Base-by-base conservation (phyloP, 1,139 yeast species). In the Diutina siamensis region DNA sequence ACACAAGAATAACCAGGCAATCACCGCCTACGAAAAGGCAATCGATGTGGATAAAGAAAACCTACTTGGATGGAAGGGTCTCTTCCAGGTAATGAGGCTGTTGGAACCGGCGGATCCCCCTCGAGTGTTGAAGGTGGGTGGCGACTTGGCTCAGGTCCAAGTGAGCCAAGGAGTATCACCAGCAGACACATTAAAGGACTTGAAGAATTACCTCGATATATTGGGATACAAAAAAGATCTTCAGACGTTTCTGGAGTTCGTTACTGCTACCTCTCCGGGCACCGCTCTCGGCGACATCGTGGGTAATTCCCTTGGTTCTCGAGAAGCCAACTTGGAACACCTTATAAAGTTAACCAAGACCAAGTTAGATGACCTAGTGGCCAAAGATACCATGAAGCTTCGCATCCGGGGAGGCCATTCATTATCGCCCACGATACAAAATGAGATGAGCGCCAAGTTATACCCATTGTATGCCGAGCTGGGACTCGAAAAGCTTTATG, bases 21-120 rank as follows among this genome's bases (percentile, higher is more conserved):
- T 66, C 2, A 55, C 57, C 2, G 64, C 78, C 1, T 85, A 83
- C 53, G 54, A 59, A 27, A 61, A 59, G 40, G 96, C 96, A 0
- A 72, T 77, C 2, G 56, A 61, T 3, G 46, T 81, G 1, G 77
- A 82, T 33, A 76, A 80, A 0, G 64, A 66, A 1, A 77, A 80
- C 47, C 51, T 78, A 1, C 59, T 75, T 25, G 94, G 92, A 0
- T 88, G 94, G 95, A 87, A 85, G 57, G 97, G 97, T 0, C 69
- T 81, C 50, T 63, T 78, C 50, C 59, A 52, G 59, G 61, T 47
- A 50, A 59, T 47, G 31, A 66, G 63, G 3, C 42, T 38, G 42
- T 15, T 25, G 47, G 55, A 58, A 4, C 56, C 56, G n/a, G 53
- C 62, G 13, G 70, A 78, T 47, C 71, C 63, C 54, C 56, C 58